Percentiles rank a stretch among this genome's conserved stretches.
These are phyloP conservation scores for Anastatica hierochuntica DNA, from an alignment of 345 rosid species.

Conservation along the genomic window DNA sequence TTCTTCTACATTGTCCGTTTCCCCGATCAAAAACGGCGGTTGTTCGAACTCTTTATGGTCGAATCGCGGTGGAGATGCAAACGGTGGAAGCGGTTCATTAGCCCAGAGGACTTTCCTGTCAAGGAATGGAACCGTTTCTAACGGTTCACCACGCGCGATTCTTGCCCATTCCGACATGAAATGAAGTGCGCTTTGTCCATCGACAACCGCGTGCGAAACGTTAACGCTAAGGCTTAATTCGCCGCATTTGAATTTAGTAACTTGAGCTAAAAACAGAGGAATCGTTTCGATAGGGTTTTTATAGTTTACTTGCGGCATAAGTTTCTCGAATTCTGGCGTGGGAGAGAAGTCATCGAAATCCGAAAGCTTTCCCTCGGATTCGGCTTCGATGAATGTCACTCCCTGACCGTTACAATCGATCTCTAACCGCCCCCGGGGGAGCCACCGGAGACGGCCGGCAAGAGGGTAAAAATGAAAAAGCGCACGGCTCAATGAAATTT, in stretches of 20 bases:
- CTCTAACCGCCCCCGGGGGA: conserved; percentile 35
- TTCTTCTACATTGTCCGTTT: conserved; percentile 26
- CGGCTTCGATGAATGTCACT: conserved; percentile 32
- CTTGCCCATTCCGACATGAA: conserved; percentile 50
- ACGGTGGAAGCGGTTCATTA: conserved; percentile 28
- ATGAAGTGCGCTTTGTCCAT: conserved; percentile 50
- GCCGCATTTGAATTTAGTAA: conserved; percentile 50
- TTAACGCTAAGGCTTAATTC: conserved; percentile 35
- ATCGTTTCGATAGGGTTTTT: conserved; percentile 30
- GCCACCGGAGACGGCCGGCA: conserved; percentile 53
- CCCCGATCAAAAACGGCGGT: conserved; percentile 42
- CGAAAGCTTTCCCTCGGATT: conserved; percentile 26
- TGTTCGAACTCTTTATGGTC: conserved; percentile 34
- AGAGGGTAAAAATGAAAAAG: conserved; percentile 46
- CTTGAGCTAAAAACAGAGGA: conserved; percentile 37
- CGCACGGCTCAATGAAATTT: conserved; percentile 28
- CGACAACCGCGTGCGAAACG: conserved; percentile 46
- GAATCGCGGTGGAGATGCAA: not conserved
- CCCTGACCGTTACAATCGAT: conserved; percentile 42
- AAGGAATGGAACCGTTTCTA: conserved; percentile 24
- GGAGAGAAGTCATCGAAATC: conserved; percentile 37
- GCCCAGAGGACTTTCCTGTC: conserved; percentile 36
- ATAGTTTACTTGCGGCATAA: conserved; percentile 40
- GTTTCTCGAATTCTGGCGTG: conserved; percentile 19
- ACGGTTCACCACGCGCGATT: conserved; percentile 30